Conservation (phyloP, 371 early-diverging fungal species). For the Circinella minor region DNA sequence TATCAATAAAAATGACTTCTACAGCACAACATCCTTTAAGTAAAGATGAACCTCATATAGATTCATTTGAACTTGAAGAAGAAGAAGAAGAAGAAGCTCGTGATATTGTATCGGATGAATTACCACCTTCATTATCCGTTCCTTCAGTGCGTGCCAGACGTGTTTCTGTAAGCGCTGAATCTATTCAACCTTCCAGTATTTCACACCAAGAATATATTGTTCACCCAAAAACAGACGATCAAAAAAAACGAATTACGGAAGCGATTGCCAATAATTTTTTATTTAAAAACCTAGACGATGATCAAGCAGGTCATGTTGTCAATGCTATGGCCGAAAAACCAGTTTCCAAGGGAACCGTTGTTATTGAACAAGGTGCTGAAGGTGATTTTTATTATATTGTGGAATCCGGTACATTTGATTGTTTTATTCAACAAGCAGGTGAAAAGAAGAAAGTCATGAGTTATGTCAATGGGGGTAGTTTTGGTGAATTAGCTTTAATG, state of each 20-base stretch:
- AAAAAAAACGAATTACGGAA: slow-evolving; percentile 77
- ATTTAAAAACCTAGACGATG: slow-evolving; percentile 93
- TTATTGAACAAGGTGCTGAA: slow-evolving; percentile 95
- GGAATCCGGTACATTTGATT: slow-evolving; percentile 93
- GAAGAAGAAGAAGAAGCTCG: slow-evolving; percentile 38
- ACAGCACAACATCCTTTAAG: slow-evolving; percentile 4
- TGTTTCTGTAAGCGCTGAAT: slow-evolving; percentile 95
- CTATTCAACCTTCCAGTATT: slow-evolving; percentile 87
- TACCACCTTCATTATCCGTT: slow-evolving; percentile 52
- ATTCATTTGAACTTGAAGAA: background rate
- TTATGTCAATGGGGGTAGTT: slow-evolving; percentile 71
- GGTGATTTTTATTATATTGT: slow-evolving; percentile 99
- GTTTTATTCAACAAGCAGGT: slow-evolving; percentile 71
- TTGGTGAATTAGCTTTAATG: slow-evolving; percentile 93
- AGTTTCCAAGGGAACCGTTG: slow-evolving; percentile 69
- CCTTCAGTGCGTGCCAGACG: slow-evolving; percentile 83
- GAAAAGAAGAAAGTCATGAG: slow-evolving; percentile 62
- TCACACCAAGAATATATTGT: slow-evolving; percentile 76
- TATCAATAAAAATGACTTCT: background rate
- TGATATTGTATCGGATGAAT: slow-evolving; percentile 27
- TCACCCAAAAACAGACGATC: slow-evolving; percentile 87
- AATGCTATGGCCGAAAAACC: slow-evolving; percentile 96
- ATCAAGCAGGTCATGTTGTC: slow-evolving; percentile 91
- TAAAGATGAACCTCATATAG: background rate
- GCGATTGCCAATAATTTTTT: slow-evolving; percentile 90